phyloP scores from a whole-genome alignment of 176 grass and related monocot species.

The Musa itinerans region DNA sequence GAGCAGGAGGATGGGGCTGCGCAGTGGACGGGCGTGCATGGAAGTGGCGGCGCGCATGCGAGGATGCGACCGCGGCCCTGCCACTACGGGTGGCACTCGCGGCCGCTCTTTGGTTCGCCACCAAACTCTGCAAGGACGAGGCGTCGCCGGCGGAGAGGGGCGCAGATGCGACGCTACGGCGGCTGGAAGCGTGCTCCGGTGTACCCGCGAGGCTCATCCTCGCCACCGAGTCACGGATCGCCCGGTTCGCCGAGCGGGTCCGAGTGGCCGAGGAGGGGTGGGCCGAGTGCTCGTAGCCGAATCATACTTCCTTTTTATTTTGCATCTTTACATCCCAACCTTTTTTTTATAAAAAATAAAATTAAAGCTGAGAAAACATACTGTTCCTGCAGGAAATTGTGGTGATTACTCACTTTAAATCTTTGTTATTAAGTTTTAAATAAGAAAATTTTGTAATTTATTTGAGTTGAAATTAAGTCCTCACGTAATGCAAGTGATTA shows the following conservation, averaged over 20 bases:
- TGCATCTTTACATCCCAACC: not conserved
- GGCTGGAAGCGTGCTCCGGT: slow-evolving; percentile 14
- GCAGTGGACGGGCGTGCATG: not conserved
- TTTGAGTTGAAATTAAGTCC: too few species aligned
- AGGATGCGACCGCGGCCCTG: not conserved
- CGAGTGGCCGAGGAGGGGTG: slow-evolving; percentile 11
- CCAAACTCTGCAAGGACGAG: not conserved
- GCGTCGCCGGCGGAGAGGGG: not conserved
- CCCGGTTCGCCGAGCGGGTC: not conserved
- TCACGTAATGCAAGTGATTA: too few species aligned
- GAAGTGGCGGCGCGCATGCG: not conserved
- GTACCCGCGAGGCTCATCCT: slow-evolving; percentile 17
- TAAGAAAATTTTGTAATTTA: too few species aligned
- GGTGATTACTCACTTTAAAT: too few species aligned
- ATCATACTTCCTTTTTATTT: not conserved
- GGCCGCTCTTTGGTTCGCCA: slow-evolving; percentile 8
- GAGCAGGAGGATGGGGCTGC: slow-evolving; percentile 10
- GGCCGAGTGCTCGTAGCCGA: slow-evolving; percentile 9
- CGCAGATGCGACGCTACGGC: not conserved
- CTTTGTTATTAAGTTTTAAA: too few species aligned
- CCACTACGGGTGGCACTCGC: not conserved
- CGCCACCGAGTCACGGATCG: slow-evolving; percentile 7
- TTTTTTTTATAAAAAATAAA: too few species aligned
- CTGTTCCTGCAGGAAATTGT: too few species aligned
- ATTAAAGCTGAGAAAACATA: too few species aligned